phyloP scores from a whole-genome alignment of 129 eudicot species.

The Lonicera japonica region DNA sequence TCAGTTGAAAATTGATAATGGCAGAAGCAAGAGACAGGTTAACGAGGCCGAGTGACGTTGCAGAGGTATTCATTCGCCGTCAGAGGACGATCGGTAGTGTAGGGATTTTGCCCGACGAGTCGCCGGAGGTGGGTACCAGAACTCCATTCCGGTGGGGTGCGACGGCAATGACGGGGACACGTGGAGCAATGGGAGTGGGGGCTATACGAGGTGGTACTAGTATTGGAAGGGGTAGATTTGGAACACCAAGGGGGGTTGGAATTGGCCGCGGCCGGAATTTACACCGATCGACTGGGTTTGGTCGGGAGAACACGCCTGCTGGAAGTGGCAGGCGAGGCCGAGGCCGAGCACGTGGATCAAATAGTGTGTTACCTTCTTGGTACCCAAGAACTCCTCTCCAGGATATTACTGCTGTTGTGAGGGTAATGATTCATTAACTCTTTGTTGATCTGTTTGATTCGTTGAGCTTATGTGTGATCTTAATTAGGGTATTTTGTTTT shows the following conservation, averaged over 20 bases:
- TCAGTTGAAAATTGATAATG: conserved; percentile 18
- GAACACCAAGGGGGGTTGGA: conserved; percentile 26
- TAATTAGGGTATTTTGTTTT: not conserved
- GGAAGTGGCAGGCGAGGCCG: conserved; percentile 22
- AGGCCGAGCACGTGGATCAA: conserved; percentile 20
- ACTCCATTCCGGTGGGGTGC: conserved; percentile 49
- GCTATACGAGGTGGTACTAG: conserved; percentile 12
- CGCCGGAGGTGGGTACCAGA: conserved; percentile 14
- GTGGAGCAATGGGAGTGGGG: conserved; percentile 20
- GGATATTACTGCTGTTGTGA: conserved; percentile 56
- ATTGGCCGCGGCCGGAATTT: conserved; percentile 25
- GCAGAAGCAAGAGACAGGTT: conserved; percentile 60
- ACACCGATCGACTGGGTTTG: conserved; percentile 13
- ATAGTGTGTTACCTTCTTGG: conserved; percentile 58
- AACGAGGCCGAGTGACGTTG: conserved; percentile 38
- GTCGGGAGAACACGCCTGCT: conserved; percentile 35
- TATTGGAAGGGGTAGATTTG: conserved; percentile 30
- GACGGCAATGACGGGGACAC: conserved; percentile 32
- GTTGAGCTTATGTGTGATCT: not conserved
- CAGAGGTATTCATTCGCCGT: conserved; percentile 21
- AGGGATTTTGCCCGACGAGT: conserved; percentile 19
- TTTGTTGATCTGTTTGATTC: not conserved
- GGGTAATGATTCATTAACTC: conserved; percentile 33
- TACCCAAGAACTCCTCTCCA: conserved; percentile 69
- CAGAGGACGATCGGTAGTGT: conserved; percentile 11